Conservation (phyloP, 164 flowering plant genomes). For the Chloranthus sessilifolius region DNA sequence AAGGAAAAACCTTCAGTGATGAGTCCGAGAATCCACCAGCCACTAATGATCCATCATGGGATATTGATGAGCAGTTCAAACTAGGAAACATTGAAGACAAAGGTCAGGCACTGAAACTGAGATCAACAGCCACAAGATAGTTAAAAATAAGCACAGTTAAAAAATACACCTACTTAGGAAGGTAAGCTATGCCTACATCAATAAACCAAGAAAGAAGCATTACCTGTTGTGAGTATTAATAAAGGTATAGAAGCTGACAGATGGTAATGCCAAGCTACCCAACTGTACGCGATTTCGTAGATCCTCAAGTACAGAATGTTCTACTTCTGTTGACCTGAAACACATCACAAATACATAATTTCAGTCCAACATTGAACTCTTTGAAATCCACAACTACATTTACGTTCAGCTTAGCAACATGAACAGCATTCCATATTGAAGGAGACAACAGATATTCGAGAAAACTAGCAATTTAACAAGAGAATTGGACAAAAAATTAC, state of each 20-base stretch:
- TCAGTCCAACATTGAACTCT: too few relatives aligned
- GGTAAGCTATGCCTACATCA: too few relatives aligned
- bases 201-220: background rate
- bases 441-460: too few relatives aligned
- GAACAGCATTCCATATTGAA: too few relatives aligned
- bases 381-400: too few relatives aligned
- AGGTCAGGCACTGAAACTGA: conserved; percentile 7
- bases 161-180: background rate
- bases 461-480: too few relatives aligned
- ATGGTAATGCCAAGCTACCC: conserved; percentile 77
- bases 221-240: conserved; percentile 91
- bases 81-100: conserved; percentile 28
- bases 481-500: too few relatives aligned
- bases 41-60: conserved; percentile 92
- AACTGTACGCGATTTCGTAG: conserved; percentile 87
- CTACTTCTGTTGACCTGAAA: conserved; percentile 72
- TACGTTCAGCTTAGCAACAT: too few relatives aligned
- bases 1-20: conserved; percentile 63
- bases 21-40: conserved; percentile 99
- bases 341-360: background rate
- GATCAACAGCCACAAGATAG: background rate
- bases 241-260: conserved; percentile 91
- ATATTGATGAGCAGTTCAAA: conserved; percentile 84
- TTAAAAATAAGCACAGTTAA: background rate
- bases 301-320: conserved; percentile 85